A percentile compares a stretch with the other conserved stretches of the same genome.
phyloP scores from a whole-genome alignment of 805 yeast species.

The Saccharomyces jurei region DNA sequence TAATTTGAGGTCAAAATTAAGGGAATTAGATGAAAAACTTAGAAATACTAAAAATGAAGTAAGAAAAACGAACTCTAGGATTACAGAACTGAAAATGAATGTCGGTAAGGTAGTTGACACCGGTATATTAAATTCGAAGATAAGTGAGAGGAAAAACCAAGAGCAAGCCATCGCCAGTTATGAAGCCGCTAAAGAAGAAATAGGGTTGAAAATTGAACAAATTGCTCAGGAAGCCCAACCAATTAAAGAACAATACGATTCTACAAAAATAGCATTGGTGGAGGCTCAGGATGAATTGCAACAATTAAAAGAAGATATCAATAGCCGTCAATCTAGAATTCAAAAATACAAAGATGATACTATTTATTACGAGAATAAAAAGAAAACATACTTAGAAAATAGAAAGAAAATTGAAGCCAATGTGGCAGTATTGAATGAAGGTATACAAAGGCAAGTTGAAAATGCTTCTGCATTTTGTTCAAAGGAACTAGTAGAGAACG shows the following conservation, averaged over 20 bases:
- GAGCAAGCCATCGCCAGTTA: conserved; percentile 21
- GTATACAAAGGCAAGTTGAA: conserved; percentile 21
- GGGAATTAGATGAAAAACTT: conserved; percentile 23
- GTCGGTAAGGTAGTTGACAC: conserved; percentile 26
- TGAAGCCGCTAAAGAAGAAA: conserved; percentile 20
- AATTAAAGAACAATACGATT: conserved; percentile 12
- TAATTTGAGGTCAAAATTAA: conserved; percentile 5
- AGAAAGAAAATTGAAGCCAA: conserved; percentile 23
- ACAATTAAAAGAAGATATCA: conserved; percentile 13
- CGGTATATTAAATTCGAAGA: conserved; percentile 18
- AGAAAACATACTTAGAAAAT: conserved; percentile 9
- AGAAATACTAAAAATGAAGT: conserved; percentile 20
- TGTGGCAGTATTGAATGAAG: conserved; percentile 22
- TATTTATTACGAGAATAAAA: conserved; percentile 16
- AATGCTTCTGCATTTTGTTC: conserved; percentile 39
- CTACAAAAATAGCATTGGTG: conserved; percentile 7
- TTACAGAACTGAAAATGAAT: conserved; percentile 20
- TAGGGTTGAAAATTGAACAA: conserved; percentile 16
- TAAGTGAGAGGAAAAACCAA: conserved; percentile 18
- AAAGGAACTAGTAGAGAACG: conserved; percentile 37
- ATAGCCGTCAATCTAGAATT: conserved; percentile 11
- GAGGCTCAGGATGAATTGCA: conserved; percentile 9
- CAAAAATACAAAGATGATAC: conserved; percentile 22
- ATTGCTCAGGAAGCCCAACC: conserved; percentile 15
- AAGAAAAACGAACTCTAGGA: conserved; percentile 23